Percentiles rank a stretch among this genome's conserved stretches.
Conservation (phyloP, 140 eudicot genomes). For the Senecio squalidus region DNA sequence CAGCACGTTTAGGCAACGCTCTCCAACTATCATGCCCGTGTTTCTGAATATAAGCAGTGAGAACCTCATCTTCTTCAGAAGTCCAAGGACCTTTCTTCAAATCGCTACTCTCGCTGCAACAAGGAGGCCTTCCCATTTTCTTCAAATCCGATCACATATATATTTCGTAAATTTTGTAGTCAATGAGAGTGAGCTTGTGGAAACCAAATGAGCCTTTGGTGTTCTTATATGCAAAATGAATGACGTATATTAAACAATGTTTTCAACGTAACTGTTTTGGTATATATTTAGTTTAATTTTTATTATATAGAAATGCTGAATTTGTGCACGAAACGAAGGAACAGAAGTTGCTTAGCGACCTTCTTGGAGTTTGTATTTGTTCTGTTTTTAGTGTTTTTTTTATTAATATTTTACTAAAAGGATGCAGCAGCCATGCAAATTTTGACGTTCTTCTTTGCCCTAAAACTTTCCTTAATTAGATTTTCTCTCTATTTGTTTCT, state of each 20-base stretch:
- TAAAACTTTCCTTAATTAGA: background rate
- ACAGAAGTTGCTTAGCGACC: slow-evolving; percentile 41
- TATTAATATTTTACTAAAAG: background rate
- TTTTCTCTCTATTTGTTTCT: background rate
- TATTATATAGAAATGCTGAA: slow-evolving; percentile 13
- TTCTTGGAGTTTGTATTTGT: slow-evolving; percentile 20
- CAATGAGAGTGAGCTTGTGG: slow-evolving; percentile 10
- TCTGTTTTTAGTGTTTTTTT: background rate
- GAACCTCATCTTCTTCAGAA: slow-evolving; percentile 48
- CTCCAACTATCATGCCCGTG: slow-evolving; percentile 62
- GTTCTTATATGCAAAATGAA: slow-evolving; percentile 30
- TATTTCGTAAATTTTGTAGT: background rate
- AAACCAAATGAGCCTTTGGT: background rate
- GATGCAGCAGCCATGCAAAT: slow-evolving; percentile 25
- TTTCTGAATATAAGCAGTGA: slow-evolving; percentile 30
- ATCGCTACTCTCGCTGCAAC: slow-evolving; percentile 30
- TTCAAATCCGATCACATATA: background rate
- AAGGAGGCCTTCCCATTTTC: slow-evolving; percentile 49
- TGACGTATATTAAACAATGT: slow-evolving; percentile 23
- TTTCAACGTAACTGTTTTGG: slow-evolving; percentile 17
- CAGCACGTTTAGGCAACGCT: slow-evolving; percentile 49
- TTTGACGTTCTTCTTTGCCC: slow-evolving; percentile 14
- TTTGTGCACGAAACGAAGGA: slow-evolving; percentile 20
- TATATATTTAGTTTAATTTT: slow-evolving; percentile 9
- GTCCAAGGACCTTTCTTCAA: slow-evolving; percentile 67